Percentiles rank a stretch among this genome's conserved stretches.
phyloP scores from a whole-genome alignment of 2,329 filamentous ascomycete species.

The Dothiorella sarmentorum region DNA sequence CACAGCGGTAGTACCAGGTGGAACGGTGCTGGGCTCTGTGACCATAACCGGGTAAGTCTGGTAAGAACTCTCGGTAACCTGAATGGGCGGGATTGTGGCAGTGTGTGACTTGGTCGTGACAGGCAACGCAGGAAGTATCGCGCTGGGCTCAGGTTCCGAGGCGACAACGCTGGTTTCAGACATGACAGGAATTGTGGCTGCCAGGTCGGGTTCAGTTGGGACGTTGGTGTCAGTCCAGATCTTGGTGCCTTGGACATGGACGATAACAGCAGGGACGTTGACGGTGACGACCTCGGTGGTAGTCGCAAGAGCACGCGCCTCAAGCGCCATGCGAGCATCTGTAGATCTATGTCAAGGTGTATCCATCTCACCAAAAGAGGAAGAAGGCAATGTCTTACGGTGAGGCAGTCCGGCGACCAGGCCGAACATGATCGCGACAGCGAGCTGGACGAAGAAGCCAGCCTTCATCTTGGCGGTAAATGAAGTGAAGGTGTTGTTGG shows the following conservation, averaged over 20 bases:
- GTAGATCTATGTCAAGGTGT: background rate
- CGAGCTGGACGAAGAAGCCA: constrained; percentile 11
- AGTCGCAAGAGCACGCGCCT: constrained; percentile 7
- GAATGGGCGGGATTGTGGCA: background rate
- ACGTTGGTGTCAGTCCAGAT: background rate
- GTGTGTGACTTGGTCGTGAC: too few relatives aligned
- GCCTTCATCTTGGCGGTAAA: constrained; percentile 7
- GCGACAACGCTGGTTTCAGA: too few relatives aligned
- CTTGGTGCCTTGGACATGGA: background rate
- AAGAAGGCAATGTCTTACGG: background rate
- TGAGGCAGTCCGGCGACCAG: constrained; percentile 7
- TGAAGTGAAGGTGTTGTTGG: background rate
- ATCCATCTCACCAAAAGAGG: background rate
- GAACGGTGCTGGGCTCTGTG: background rate
- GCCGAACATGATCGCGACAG: background rate
- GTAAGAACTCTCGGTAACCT: background rate
- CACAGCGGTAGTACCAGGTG: background rate
- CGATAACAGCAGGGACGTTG: constrained; percentile 7
- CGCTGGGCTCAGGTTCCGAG: too few relatives aligned
- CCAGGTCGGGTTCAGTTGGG: background rate
- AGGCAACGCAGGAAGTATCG: too few relatives aligned
- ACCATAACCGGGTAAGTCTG: background rate
- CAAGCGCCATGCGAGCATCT: background rate
- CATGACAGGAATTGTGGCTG: background rate
- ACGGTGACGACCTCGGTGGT: background rate